Evolutionary conservation across 2,329 filamentous ascomycete genomes (phyloP).

Genomic region (Alternaria sp.): DNA sequence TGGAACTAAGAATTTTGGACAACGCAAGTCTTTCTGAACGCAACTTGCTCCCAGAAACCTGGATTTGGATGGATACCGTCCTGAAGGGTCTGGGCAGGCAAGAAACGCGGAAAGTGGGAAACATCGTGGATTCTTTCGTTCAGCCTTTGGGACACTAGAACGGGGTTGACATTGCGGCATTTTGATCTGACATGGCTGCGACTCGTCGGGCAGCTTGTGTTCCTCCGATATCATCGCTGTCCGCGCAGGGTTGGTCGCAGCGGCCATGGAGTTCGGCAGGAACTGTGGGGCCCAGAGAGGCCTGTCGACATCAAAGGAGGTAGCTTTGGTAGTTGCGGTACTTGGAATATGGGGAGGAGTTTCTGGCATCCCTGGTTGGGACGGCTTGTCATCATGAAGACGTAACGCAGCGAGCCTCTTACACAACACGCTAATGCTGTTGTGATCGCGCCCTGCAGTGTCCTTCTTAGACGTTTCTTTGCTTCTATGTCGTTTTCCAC

Average conservation of each 20-base stretch:
- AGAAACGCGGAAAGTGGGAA: background rate
- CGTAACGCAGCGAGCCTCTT: conserved; percentile 16
- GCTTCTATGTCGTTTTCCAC: conserved; percentile 24
- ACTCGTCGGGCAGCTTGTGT: background rate
- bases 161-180: background rate
- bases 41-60: background rate
- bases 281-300: conserved; percentile 39
- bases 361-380: background rate
- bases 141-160: background rate
- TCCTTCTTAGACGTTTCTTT: conserved; percentile 13
- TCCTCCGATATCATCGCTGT: background rate
- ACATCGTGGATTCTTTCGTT: background rate
- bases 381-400: conserved; percentile 13
- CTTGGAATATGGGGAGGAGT: background rate
- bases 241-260: background rate
- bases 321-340: background rate
- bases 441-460: conserved; percentile 2
- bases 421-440: conserved; percentile 18
- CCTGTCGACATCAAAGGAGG: conserved; percentile 18
- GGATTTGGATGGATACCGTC: background rate
- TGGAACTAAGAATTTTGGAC: background rate
- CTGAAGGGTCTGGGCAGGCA: background rate
- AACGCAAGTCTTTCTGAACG: background rate
- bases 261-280: conserved; percentile 16
- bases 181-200: background rate